Conservation (phyloP, 768 basidiomycete genomes). For the Psilocybe azurescens region DNA sequence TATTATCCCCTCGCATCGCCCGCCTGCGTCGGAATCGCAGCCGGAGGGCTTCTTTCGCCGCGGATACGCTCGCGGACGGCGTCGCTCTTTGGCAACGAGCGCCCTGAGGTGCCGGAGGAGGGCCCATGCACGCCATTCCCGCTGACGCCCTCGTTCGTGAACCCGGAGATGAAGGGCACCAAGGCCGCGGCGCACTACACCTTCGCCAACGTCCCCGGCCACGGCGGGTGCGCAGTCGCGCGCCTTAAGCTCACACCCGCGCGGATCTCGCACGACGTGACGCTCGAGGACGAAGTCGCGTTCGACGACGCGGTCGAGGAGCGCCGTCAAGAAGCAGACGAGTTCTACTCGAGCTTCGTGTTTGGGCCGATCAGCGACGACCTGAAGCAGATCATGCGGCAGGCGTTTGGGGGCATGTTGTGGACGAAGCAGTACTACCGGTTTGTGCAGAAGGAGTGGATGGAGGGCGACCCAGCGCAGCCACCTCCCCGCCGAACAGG, state of each 20-base stretch:
- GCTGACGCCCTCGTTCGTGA: slow-evolving; percentile 66
- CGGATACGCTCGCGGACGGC: slow-evolving; percentile 57
- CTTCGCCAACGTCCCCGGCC: slow-evolving; percentile 85
- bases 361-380: slow-evolving; percentile 91
- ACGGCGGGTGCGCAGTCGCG: slow-evolving; percentile 94
- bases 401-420: slow-evolving; percentile 95
- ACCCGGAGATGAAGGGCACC: slow-evolving; percentile 86
- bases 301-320: slow-evolving; percentile 94
- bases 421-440: slow-evolving; percentile 99
- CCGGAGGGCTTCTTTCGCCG: slow-evolving; percentile 50
- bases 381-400: slow-evolving; percentile 94
- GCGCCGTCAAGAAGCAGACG: slow-evolving; percentile 91
- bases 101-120: slow-evolving; percentile 47
- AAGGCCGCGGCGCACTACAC: slow-evolving; percentile 93
- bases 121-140: slow-evolving; percentile 69
- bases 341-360: slow-evolving; percentile 87
- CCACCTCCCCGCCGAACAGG: slow-evolving; percentile 92
- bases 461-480: slow-evolving; percentile 94
- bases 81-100: slow-evolving; percentile 45
- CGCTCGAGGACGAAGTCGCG: slow-evolving; percentile 82
- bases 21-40: slow-evolving; percentile 49
- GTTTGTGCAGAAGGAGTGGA: slow-evolving; percentile 96
- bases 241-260: slow-evolving; percentile 89
- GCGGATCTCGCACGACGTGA: slow-evolving; percentile 75
- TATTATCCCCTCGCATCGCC: slow-evolving; percentile 87